Percentiles rank a stretch among this genome's conserved stretches.
Evolutionary conservation across 2,329 filamentous ascomycete species (phyloP).

Genomic region (Botryotinia globosa): DNA sequence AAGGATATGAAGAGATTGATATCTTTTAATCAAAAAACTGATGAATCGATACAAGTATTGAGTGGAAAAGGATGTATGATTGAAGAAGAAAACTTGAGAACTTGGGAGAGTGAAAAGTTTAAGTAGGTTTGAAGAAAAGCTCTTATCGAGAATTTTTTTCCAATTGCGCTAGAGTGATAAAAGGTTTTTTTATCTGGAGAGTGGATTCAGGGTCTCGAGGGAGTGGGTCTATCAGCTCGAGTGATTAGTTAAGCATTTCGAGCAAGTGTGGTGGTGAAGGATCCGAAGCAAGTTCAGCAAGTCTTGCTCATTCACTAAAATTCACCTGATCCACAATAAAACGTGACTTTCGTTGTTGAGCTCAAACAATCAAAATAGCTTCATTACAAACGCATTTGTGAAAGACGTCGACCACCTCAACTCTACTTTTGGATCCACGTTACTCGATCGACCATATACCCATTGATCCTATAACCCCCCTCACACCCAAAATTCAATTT

Average conservation of each 20-base stretch:
- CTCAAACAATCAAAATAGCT: constrained; percentile 11
- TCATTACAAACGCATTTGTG: not conserved
- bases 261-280: not conserved
- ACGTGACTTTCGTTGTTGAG: constrained; percentile 21
- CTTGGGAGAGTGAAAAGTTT: constrained; percentile 25
- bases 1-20: not conserved
- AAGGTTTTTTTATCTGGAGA: constrained; percentile 13
- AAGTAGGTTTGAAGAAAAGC: constrained; percentile 23
- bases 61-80: constrained; percentile 20
- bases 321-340: constrained; percentile 12
- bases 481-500: not conserved
- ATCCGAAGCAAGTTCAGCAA: not conserved
- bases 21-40: not conserved
- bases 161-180: constrained; percentile 17
- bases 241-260: not conserved
- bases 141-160: constrained; percentile 35
- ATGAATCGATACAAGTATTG: constrained; percentile 3
- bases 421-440: not conserved
- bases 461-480: constrained; percentile 4
- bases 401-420: not conserved
- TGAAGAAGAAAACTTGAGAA: constrained; percentile 23
- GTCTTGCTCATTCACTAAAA: not conserved
- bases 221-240: not conserved
- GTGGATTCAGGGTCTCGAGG: not conserved
- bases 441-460: not conserved